Evolutionary conservation across 2,329 filamentous ascomycete genomes (phyloP).

Genomic region (Penicillium polonicum): DNA sequence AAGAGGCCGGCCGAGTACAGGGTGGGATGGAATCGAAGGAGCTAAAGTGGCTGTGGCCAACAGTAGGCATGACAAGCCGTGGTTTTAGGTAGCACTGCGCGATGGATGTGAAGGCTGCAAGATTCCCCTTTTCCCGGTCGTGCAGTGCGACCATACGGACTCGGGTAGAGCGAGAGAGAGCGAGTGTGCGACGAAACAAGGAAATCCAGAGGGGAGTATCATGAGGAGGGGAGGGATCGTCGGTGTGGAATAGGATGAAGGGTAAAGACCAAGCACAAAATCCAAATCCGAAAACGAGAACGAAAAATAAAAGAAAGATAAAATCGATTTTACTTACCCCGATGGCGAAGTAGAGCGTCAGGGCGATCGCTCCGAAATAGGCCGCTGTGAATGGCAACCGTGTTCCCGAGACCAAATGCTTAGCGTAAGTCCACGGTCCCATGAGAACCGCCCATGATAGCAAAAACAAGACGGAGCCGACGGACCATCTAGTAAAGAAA

Average conservation of each 20-base stretch:
- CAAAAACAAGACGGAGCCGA: conserved; percentile 87
- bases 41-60: not conserved
- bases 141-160: conserved; percentile 15
- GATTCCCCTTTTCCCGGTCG: conserved; percentile 18
- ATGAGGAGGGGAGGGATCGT: conserved; percentile 7
- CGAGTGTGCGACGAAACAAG: conserved; percentile 9
- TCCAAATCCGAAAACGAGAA: not conserved
- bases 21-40: conserved; percentile 13
- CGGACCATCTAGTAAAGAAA: conserved; percentile 72
- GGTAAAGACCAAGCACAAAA: not conserved
- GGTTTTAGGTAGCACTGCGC: conserved; percentile 17
- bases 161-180: conserved; percentile 1
- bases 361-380: conserved; percentile 87
- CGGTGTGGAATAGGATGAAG: not conserved
- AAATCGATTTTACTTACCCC: conserved; percentile 65
- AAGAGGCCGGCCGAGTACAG: conserved; percentile 1
- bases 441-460: conserved; percentile 91
- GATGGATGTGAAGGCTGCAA: conserved; percentile 20
- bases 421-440: conserved; percentile 79
- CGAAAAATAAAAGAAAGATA: conserved; percentile 6
- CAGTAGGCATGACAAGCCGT: conserved; percentile 6
- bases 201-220: conserved; percentile 8
- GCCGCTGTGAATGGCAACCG: conserved; percentile 88
- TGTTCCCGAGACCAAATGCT: conserved; percentile 79
- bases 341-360: conserved; percentile 89